Base-by-base conservation (phyloP, 805 yeast species). In the Scheffersomyces amazonensis region DNA sequence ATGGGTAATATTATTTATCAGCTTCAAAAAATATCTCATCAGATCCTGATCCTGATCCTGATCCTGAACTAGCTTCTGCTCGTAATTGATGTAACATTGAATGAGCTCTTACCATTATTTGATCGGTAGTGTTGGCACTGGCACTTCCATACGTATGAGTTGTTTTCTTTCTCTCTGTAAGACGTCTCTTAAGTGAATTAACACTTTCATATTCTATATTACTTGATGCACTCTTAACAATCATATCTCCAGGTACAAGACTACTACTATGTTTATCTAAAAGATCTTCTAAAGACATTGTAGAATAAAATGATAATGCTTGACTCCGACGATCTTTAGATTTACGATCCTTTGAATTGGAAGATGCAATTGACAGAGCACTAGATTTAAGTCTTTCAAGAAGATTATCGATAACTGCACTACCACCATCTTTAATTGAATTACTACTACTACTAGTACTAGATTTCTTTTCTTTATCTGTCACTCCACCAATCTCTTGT, bases 11-110 rank as follows among this genome's bases (percentile, higher is more conserved):
- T n/a, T n/a, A n/a, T n/a, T n/a, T n/a, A n/a, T n/a, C n/a, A n/a
- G n/a, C n/a, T n/a, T n/a, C n/a, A n/a, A n/a, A n/a, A n/a, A n/a
- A n/a, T n/a, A n/a, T n/a, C n/a, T n/a, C n/a, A n/a, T n/a, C n/a
- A n/a, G n/a, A n/a, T n/a, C n/a, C n/a, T n/a, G n/a, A n/a, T n/a
- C n/a, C n/a, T n/a, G n/a, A n/a, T n/a, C n/a, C n/a, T n/a, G n/a
- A n/a, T 24, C 12, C 27, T 9, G 27, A 24, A 24, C 27, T 24
- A 9, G 27, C 30, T 15, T 53, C 56, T 15, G 42, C 47, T 25
- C 71, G 36, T 25, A 69, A 52, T 36, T 62, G 62, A 30, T 54
- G 56, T 31, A 69, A 55, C 73, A 69, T 66, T 1, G 62, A 58
- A 41, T 64, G 71, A 0, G 73, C 71, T 36, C 75, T 44, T 15